Conservation (phyloP, 768 basidiomycete species). For the Termitomyces eurrhizus region DNA sequence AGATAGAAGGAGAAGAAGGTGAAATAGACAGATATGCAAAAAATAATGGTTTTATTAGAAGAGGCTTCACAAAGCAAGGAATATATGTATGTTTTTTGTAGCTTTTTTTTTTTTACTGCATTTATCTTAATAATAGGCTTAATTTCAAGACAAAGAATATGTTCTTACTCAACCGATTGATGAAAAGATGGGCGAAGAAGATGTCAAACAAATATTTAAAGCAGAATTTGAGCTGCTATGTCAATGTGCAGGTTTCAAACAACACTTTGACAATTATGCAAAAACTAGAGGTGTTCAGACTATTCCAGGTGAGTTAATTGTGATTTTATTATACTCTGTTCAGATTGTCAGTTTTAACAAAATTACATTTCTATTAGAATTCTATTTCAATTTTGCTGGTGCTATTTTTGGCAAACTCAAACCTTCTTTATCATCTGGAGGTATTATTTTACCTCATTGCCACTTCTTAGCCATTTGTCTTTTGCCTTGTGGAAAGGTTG, state of each 20-base stretch:
- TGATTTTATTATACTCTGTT: no score
- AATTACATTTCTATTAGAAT: conserved; percentile 11
- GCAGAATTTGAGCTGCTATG: background rate
- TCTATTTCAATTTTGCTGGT: conserved; percentile 24
- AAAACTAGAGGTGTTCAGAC: no score
- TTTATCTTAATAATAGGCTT: background rate
- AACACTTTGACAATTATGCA: conserved; percentile 6
- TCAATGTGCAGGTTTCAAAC: conserved; percentile 8
- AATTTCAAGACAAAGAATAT: conserved; percentile 17
- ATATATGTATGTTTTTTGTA: conserved; percentile 20
- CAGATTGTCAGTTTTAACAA: no score
- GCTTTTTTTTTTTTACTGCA: background rate
- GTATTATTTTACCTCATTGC: background rate
- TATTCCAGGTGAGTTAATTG: no score
- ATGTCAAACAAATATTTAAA: background rate
- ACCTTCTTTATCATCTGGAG: background rate
- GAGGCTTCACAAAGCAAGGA: conserved; percentile 17
- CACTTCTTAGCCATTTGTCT: conserved; percentile 24
- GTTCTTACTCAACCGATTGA: background rate
- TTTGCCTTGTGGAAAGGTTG: conserved; percentile 21
- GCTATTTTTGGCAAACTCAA: background rate
- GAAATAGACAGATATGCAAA: conserved; percentile 6
- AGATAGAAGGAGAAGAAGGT: background rate
- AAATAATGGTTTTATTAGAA: conserved; percentile 30
- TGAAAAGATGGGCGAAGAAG: background rate